phyloP scores from a whole-genome alignment of 768 basidiomycete genomes.

The Xerocomellus dryophilus region DNA sequence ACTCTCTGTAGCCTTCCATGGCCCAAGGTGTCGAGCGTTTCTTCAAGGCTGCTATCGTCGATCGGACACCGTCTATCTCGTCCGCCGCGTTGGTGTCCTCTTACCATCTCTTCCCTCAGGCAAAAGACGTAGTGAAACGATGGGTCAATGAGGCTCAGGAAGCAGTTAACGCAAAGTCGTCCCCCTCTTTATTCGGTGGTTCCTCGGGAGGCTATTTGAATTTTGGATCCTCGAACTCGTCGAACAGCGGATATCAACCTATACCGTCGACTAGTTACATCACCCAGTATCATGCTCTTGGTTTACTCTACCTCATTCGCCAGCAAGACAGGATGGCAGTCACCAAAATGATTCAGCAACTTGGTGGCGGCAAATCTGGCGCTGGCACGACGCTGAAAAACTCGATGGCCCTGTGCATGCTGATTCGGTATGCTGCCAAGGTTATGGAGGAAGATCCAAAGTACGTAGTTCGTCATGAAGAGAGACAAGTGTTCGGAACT shows the following conservation, averaged over 20 bases:
- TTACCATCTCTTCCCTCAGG: conserved; percentile 91
- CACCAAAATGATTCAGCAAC: conserved; percentile 98
- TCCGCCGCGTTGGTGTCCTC: conserved; percentile 96
- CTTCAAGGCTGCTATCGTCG: conserved; percentile 99
- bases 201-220: conserved; percentile 65
- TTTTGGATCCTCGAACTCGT: conserved; percentile 55
- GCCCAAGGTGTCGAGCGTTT: conserved; percentile 97
- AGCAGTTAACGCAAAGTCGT: conserved; percentile 86
- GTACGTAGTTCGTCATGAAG: conserved; percentile 47
- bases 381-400: conserved; percentile 85
- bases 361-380: conserved; percentile 85
- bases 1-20: conserved; percentile 82
- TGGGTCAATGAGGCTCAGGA: conserved; percentile 99
- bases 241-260: conserved; percentile 65
- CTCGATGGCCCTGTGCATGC: conserved; percentile 96
- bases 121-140: conserved; percentile 94
- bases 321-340: conserved; percentile 99
- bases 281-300: conserved; percentile 95
- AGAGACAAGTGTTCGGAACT: not conserved
- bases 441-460: conserved; percentile 99
- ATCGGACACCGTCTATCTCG: conserved; percentile 91
- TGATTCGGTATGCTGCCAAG: conserved; percentile 97
- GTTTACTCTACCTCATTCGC: conserved; percentile 88
- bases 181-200: conserved; percentile 62
- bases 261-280: conserved; percentile 88